phyloP scores from a whole-genome alignment of 1,139 yeast species.

The Kodamaea suecica region DNA sequence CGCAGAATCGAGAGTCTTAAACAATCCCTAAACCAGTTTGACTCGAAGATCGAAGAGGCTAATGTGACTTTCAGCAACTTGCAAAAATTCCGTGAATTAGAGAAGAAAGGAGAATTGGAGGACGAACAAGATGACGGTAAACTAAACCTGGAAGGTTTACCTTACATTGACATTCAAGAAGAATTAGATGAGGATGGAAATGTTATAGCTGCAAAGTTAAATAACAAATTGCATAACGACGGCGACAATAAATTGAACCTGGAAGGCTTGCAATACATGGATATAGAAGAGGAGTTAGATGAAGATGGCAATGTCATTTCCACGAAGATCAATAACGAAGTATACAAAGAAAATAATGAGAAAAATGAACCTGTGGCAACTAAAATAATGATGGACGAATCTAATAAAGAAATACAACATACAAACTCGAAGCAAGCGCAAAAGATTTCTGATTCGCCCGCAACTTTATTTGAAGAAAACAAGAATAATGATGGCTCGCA shows the following conservation, averaged over 20 bases:
- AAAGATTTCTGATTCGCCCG: too few relatives aligned
- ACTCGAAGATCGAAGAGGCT: conserved; percentile 44
- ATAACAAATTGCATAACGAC: conserved; percentile 16
- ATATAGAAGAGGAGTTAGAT: conserved; percentile 80
- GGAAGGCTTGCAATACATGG: conserved; percentile 63
- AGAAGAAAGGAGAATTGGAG: conserved; percentile 14
- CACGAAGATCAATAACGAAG: conserved; percentile 29
- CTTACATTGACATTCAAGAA: conserved; percentile 77
- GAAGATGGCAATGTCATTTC: conserved; percentile 66
- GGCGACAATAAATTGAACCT: conserved; percentile 22
- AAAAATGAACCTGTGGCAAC: too few relatives aligned
- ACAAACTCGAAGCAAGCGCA: too few relatives aligned
- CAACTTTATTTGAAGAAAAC: too few relatives aligned
- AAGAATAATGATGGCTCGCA: too few relatives aligned
- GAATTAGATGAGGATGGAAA: conserved; percentile 81
- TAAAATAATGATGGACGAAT: not conserved
- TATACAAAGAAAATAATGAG: too few relatives aligned
- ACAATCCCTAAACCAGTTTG: conserved; percentile 36
- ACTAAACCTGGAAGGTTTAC: conserved; percentile 47
- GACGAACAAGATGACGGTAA: too few relatives aligned
- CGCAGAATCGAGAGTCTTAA: conserved; percentile 37
- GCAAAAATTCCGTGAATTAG: conserved; percentile 22
- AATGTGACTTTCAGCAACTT: conserved; percentile 33
- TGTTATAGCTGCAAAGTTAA: conserved; percentile 42
- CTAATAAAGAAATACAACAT: too few relatives aligned